A percentile compares a stretch with the other conserved stretches of the same genome.
Conservation (phyloP, 306 rosid genomes). For the Erythrophleum fordii region DNA sequence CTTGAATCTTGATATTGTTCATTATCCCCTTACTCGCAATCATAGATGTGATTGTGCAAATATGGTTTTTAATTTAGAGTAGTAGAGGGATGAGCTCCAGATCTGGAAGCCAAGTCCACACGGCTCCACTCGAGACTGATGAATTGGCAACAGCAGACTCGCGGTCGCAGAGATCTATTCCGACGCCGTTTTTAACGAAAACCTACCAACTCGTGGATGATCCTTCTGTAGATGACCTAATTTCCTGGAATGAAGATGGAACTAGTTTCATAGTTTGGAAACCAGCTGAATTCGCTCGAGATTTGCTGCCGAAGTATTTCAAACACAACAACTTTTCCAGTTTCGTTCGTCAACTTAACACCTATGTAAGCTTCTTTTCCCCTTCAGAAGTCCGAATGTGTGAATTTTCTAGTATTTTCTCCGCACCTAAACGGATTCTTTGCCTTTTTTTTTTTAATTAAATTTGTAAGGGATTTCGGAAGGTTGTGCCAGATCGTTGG, state of each 20-base stretch:
- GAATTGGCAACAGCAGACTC: conserved; percentile 84
- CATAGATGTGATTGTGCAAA: conserved; percentile 1
- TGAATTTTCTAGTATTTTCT: background rate
- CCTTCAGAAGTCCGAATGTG: background rate
- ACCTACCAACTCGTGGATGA: conserved; percentile 87
- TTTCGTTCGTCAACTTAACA: conserved; percentile 94
- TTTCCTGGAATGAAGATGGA: conserved; percentile 93
- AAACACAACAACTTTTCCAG: conserved; percentile 94
- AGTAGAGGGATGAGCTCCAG: conserved; percentile 27
- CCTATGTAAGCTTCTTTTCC: conserved; percentile 58
- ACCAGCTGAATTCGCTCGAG: conserved; percentile 94
- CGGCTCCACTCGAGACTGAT: conserved; percentile 68
- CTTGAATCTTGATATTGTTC: background rate
- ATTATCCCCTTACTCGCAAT: background rate
- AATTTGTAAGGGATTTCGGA: conserved; percentile 76
- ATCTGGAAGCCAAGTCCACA: conserved; percentile 50
- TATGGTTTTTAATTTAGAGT: background rate
- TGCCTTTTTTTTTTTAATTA: background rate
- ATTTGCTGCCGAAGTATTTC: conserved; percentile 88
- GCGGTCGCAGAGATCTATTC: conserved; percentile 67
- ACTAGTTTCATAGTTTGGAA: conserved; percentile 83
- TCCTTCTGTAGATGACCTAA: conserved; percentile 72
- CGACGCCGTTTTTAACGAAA: conserved; percentile 92
- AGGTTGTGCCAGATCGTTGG: conserved; percentile 96
- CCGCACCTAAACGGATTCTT: background rate